Percentiles rank a stretch among this genome's conserved stretches.
Evolutionary conservation across 2,329 filamentous ascomycete genomes (phyloP).

Genomic region (Botrytis byssoidea): DNA sequence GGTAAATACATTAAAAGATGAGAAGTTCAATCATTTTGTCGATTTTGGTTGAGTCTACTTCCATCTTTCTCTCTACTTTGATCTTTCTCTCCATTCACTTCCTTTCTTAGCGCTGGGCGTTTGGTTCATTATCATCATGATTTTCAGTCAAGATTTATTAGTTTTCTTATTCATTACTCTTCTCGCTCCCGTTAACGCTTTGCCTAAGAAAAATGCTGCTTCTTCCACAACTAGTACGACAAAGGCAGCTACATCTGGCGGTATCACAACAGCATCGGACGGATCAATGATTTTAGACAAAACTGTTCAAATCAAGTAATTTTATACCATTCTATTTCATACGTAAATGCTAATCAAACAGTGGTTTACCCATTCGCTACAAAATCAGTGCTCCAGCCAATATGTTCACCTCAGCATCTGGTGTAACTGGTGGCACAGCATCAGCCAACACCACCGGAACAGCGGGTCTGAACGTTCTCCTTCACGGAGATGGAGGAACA

Average conservation of each 20-base stretch:
- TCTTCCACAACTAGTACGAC: slow-evolving; percentile 9
- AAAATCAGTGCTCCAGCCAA: slow-evolving; percentile 54
- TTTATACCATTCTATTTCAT: slow-evolving; percentile 20
- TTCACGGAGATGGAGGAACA: slow-evolving; percentile 60
- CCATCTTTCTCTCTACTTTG: not conserved
- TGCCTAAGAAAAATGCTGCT: slow-evolving; percentile 28
- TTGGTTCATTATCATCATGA: slow-evolving; percentile 14
- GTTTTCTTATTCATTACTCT: slow-evolving; percentile 3
- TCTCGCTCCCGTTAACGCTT: slow-evolving; percentile 25
- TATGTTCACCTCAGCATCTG: slow-evolving; percentile 51
- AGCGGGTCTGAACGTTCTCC: slow-evolving; percentile 55
- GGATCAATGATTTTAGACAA: slow-evolving; percentile 56
- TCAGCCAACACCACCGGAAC: slow-evolving; percentile 38
- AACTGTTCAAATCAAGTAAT: slow-evolving; percentile 54
- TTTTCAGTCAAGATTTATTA: slow-evolving; percentile 13
- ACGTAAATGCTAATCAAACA: slow-evolving; percentile 29
- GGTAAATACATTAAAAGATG: slow-evolving; percentile 7
- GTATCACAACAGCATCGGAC: slow-evolving; percentile 45
- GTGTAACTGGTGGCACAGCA: slow-evolving; percentile 47
- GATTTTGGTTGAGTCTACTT: not conserved
- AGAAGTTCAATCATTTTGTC: not conserved
- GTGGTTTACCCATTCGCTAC: slow-evolving; percentile 54
- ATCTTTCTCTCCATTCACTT: not conserved
- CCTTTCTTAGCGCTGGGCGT: slow-evolving; percentile 17
- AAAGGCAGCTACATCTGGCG: slow-evolving; percentile 21